Evolutionary conservation across 768 basidiomycete species (phyloP).

Genomic region (Naematelia encephala): DNA sequence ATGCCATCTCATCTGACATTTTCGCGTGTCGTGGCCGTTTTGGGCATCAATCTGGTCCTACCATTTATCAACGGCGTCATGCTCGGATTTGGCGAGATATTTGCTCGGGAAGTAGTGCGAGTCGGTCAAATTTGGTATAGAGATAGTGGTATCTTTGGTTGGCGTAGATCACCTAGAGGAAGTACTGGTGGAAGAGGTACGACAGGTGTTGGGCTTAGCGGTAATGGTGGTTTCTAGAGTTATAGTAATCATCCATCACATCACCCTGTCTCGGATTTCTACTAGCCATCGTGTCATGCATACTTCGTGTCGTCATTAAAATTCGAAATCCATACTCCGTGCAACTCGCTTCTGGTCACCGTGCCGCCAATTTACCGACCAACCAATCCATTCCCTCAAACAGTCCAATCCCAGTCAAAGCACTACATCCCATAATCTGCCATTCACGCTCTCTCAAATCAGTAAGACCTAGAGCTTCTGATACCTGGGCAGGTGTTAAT

Average conservation of each 20-base stretch:
- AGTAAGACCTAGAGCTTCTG: conserved; percentile 48
- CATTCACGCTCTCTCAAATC: conserved; percentile 48
- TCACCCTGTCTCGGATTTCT: background rate
- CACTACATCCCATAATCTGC: conserved; percentile 50
- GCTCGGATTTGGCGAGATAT: conserved; percentile 51
- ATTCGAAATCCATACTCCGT: background rate
- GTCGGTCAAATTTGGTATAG: conserved; percentile 38
- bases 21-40: conserved; percentile 39
- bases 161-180: conserved; percentile 2
- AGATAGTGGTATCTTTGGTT: conserved; percentile 26
- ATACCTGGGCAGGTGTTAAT: conserved; percentile 49
- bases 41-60: conserved; percentile 49
- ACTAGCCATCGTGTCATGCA: conserved; percentile 1
- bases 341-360: conserved; percentile 1
- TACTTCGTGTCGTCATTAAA: background rate
- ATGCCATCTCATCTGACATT: conserved; percentile 35
- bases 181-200: conserved; percentile 21
- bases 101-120: conserved; percentile 43
- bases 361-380: conserved; percentile 34
- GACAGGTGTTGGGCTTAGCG: conserved; percentile 40
- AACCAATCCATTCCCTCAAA: conserved; percentile 50
- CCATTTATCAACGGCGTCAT: conserved; percentile 51
- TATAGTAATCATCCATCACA: no score
- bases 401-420: conserved; percentile 42
- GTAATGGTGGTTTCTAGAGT: conserved; percentile 41